Evolutionary conservation across 306 rosid species (phyloP).

Genomic region (Echinosophora koreensis): DNA sequence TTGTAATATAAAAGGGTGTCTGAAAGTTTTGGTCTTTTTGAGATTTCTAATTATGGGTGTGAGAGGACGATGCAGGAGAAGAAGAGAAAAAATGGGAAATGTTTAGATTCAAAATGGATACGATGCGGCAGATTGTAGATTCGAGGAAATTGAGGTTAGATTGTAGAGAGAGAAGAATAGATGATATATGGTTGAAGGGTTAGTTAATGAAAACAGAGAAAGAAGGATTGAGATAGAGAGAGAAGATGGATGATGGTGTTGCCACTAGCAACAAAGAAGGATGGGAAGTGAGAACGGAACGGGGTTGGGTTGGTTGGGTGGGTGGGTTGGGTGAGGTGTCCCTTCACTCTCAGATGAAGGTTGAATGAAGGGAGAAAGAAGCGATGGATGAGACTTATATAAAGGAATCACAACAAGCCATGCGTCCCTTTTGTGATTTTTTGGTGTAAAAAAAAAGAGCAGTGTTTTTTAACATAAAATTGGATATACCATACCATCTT

Average conservation of each 20-base stretch:
- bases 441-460: no score
- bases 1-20: neutral
- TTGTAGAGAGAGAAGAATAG: conserved; percentile 31
- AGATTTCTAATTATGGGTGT: conserved; percentile 16
- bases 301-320: neutral
- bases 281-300: neutral
- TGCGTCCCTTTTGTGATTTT: conserved; percentile 30
- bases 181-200: neutral
- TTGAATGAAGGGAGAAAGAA: conserved; percentile 47
- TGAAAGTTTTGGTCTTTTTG: neutral
- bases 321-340: conserved; percentile 36
- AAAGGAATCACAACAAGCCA: conserved; percentile 61
- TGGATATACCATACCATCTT: no score
- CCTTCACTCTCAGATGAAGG: conserved; percentile 40
- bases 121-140: conserved; percentile 6
- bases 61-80: neutral
- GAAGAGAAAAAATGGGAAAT: neutral
- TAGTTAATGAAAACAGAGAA: neutral
- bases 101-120: conserved; percentile 47
- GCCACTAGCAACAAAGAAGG: conserved; percentile 21
- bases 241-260: neutral
- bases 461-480: no score
- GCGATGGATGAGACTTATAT: conserved; percentile 54
- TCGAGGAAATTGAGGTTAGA: conserved; percentile 32
- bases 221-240: conserved; percentile 4